Conservation (phyloP, 2,329 filamentous ascomycete species). For the Ciborinia camelliae region DNA sequence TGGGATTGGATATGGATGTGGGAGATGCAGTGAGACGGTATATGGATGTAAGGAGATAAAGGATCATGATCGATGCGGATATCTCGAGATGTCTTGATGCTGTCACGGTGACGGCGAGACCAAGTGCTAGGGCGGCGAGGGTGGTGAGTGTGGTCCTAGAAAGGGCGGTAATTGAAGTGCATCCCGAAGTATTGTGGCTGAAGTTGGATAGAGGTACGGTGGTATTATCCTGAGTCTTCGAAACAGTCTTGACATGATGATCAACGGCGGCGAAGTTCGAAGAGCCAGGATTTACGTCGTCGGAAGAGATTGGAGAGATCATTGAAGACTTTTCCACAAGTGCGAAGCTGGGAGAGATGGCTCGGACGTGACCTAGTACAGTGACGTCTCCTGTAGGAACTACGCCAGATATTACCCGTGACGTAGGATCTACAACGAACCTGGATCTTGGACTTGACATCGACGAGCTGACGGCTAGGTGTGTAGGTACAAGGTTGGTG, state of each 20-base stretch:
- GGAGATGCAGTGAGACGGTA: neutral
- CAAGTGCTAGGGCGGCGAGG: neutral
- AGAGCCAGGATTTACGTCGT: neutral
- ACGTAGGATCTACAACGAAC: neutral
- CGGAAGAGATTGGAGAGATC: neutral
- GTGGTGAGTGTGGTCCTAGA: neutral
- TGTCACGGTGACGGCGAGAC: neutral
- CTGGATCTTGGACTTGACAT: conserved; percentile 3
- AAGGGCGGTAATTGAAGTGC: neutral
- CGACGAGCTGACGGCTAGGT: neutral
- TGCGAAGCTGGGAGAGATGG: neutral
- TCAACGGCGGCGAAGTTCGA: neutral
- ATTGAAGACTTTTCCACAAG: neutral
- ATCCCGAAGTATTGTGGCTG: neutral
- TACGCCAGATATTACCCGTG: neutral
- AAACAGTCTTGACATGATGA: neutral
- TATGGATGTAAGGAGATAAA: neutral
- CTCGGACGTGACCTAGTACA: neutral
- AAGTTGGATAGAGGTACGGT: neutral
- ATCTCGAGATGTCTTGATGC: neutral
- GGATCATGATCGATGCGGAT: neutral
- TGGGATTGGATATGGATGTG: no score
- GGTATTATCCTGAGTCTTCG: neutral
- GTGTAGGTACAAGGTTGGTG: neutral
- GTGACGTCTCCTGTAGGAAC: neutral